Evolutionary conservation across 2,329 filamentous ascomycete species (phyloP), one percentile per base, ranked within the genome.

Genomic region (Sporothrix brasiliensis): DNA sequence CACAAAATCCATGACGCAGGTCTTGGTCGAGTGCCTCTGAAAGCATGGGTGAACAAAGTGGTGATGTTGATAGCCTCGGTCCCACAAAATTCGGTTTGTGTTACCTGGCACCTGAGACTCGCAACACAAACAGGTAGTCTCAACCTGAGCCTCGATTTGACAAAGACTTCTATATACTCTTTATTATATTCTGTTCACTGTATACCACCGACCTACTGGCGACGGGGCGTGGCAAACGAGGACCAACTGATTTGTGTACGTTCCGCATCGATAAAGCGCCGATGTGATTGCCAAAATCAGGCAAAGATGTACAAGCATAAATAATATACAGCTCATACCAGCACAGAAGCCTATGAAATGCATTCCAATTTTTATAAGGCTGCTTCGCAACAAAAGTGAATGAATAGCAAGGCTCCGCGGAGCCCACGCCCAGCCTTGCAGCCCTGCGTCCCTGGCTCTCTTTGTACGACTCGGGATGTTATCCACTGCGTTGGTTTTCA

Each of bases 191-290:
- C 9, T 34, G 5, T 34, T 9, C 0, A 34, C 34, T 34, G 34
- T 9, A 34, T 34, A 34, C 34, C 6, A 2, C 34, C 1, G 34
- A 6, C 4, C 34, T 7, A 34, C 6, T 34, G 34, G 34, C 34
- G 6, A 34, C 4, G 34, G 34, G 34, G 34, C 34, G 34, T 34
- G 34, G 34, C 1, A 34, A 34, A 34, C 34, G 34, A 34, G 34
- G 34, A 34, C 1, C 34, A 34, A 34, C 7, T 34, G 6, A 34
- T 60, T 61, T 61, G 56, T 44, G 41, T 61, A 61, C 56, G 44
- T 61, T 61, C n/a, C 16, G 56, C 41, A 61, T 61, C 56, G 34
- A 60, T 60, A 61, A 61, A 61, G 34, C 4, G 34, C 1, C 14
- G 34, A 16, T 24, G 14, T 14, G 34, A 61, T 44, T 16, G 39